Conservation (phyloP, 148 eudicot genomes). For the Spergularia marina region DNA sequence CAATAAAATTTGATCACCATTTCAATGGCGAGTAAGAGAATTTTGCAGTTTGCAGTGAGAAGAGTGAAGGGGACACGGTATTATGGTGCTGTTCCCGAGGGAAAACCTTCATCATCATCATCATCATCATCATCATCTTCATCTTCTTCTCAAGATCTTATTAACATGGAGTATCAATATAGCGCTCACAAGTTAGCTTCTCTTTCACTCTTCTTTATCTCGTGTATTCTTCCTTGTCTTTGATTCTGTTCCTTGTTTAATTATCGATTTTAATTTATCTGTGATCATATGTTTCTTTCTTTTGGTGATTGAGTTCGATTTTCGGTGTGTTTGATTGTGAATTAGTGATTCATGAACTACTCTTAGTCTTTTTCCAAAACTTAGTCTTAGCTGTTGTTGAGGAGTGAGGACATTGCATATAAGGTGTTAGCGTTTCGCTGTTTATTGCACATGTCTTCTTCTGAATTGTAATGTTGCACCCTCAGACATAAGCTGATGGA, state of each 20-base stretch:
- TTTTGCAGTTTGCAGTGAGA: constrained; percentile 13
- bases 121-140: constrained; percentile 10
- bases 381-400: too few relatives aligned
- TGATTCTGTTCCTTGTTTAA: neutral
- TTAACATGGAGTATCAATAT: constrained; percentile 55
- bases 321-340: neutral
- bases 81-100: constrained; percentile 44
- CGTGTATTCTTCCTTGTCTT: neutral
- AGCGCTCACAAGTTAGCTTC: constrained; percentile 78
- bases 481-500: too few relatives aligned
- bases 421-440: too few relatives aligned
- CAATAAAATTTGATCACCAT: too few relatives aligned
- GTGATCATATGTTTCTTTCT: too few relatives aligned
- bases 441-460: too few relatives aligned
- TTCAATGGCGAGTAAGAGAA: constrained; percentile 33
- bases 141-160: constrained; percentile 62
- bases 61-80: constrained; percentile 29
- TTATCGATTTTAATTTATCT: neutral
- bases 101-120: constrained; percentile 12
- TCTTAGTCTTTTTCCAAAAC: too few relatives aligned
- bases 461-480: too few relatives aligned
- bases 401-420: too few relatives aligned
- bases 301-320: neutral
- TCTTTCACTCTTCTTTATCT: neutral
- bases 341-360: neutral